Evolutionary conservation across 129 eudicot species (phyloP).

Genomic region (Calendula officinalis): DNA sequence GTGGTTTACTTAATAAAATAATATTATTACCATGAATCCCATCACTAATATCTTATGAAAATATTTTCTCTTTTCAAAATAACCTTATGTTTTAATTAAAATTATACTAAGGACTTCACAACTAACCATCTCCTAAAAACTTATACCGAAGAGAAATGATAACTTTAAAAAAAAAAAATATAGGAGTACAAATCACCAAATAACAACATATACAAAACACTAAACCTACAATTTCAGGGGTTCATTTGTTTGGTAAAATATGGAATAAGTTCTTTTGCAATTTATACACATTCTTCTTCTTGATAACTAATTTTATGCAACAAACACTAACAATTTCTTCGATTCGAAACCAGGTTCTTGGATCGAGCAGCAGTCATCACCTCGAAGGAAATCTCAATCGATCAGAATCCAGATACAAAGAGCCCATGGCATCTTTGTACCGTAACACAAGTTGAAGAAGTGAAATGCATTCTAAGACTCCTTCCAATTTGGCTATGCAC

Average conservation of each 20-base stretch:
- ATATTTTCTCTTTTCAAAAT: too few species aligned
- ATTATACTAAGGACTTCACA: too few species aligned
- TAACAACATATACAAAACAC: too few species aligned
- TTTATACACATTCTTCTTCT: neutral
- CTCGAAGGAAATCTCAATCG: slow-evolving; percentile 34
- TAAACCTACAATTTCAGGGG: neutral
- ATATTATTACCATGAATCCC: too few species aligned
- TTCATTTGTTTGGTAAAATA: neutral
- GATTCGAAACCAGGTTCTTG: slow-evolving; percentile 49
- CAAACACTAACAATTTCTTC: neutral
- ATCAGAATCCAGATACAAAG: neutral
- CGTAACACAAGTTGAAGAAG: slow-evolving; percentile 91
- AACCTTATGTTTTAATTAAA: too few species aligned
- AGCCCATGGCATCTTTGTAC: slow-evolving; percentile 66
- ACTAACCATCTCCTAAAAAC: too few species aligned
- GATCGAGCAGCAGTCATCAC: slow-evolving; percentile 72
- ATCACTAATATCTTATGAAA: too few species aligned
- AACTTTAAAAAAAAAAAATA: too few species aligned
- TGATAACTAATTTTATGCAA: neutral
- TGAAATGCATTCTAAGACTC: slow-evolving; percentile 86
- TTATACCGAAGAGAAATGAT: too few species aligned
- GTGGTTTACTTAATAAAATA: too few species aligned
- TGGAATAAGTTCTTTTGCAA: neutral
- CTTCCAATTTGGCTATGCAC: slow-evolving; percentile 96
- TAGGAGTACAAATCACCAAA: too few species aligned